Percentiles rank a stretch among this genome's conserved stretches.
Conservation (phyloP, 345 rosid species). For the Pelargonium nanum region DNA sequence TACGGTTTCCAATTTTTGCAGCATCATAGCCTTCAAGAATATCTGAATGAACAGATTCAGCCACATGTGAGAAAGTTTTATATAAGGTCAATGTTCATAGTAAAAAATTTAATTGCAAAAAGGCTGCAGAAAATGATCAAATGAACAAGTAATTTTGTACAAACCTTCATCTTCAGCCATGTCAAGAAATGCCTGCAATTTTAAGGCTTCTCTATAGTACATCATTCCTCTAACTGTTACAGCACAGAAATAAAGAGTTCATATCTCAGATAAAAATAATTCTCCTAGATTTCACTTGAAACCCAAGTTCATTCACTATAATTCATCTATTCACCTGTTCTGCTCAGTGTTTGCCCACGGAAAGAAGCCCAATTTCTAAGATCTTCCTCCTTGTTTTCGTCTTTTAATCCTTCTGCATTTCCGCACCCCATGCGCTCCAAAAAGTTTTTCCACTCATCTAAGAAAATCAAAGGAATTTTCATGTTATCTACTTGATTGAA, state of each 20-base stretch:
- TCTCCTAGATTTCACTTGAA: background rate
- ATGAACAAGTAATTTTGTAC: background rate
- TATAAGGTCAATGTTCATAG: background rate
- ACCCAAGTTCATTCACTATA: constrained; percentile 1
- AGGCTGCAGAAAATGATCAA: constrained; percentile 4
- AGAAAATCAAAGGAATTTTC: constrained; percentile 7
- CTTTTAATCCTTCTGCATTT: constrained; percentile 34
- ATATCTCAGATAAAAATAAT: constrained; percentile 4
- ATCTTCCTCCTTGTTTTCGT: constrained; percentile 44
- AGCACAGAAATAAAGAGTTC: constrained; percentile 9
- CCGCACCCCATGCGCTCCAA: constrained; percentile 71
- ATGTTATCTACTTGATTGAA: constrained; percentile 6
- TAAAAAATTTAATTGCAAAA: background rate
- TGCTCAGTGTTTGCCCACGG: constrained; percentile 86
- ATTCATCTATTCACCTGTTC: constrained; percentile 53
- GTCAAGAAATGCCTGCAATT: constrained; percentile 81
- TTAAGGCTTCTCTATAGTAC: constrained; percentile 85
- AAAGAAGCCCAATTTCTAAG: constrained; percentile 88
- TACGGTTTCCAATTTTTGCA: constrained; percentile 53
- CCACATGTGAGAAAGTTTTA: background rate
- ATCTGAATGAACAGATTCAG: constrained; percentile 34
- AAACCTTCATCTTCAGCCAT: constrained; percentile 68
- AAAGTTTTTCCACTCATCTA: constrained; percentile 94
- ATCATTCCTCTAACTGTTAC: constrained; percentile 90
- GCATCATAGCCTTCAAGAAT: constrained; percentile 70